A percentile compares a stretch with the other conserved stretches of the same genome.
phyloP scores from a whole-genome alignment of 2,329 filamentous ascomycete species.

The Trichoderma endophyticum region DNA sequence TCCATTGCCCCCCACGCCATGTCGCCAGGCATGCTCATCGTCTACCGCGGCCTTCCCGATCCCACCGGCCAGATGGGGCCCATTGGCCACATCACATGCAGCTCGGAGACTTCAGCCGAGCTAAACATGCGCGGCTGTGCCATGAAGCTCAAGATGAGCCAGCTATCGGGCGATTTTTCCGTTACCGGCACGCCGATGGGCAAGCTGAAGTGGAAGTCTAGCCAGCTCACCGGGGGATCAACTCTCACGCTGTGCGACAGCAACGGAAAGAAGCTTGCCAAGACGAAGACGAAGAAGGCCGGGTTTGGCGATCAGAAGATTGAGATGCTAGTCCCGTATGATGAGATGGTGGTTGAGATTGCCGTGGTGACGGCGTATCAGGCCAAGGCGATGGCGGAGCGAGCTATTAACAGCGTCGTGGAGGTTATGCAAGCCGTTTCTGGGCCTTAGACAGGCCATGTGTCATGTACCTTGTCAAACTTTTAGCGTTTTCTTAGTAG shows the following conservation, averaged over 20 bases:
- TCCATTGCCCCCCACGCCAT: not conserved
- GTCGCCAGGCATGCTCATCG: not conserved
- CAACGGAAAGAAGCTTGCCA: not conserved
- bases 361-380: not conserved
- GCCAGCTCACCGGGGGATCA: not conserved
- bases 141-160: not conserved
- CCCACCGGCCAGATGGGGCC: not conserved
- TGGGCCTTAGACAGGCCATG: not conserved
- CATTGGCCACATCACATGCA: not conserved
- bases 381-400: not conserved
- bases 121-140: not conserved
- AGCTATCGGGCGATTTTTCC: not conserved
- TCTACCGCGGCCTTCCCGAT: not conserved
- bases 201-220: not conserved
- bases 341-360: not conserved
- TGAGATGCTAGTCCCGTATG: not conserved
- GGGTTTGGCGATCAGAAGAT: not conserved
- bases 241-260: not conserved
- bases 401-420: not conserved
- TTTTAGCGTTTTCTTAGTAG: not conserved
- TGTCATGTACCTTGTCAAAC: not conserved
- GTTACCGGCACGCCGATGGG: slow-evolving; percentile 1
- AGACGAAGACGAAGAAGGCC: not conserved
- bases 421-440: not conserved
- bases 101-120: not conserved